Evolutionary conservation across 176 grass and related monocot genomes (phyloP), one percentile per base, ranked within the genome.

Genomic region (Urochloa ruziziensis): DNA sequence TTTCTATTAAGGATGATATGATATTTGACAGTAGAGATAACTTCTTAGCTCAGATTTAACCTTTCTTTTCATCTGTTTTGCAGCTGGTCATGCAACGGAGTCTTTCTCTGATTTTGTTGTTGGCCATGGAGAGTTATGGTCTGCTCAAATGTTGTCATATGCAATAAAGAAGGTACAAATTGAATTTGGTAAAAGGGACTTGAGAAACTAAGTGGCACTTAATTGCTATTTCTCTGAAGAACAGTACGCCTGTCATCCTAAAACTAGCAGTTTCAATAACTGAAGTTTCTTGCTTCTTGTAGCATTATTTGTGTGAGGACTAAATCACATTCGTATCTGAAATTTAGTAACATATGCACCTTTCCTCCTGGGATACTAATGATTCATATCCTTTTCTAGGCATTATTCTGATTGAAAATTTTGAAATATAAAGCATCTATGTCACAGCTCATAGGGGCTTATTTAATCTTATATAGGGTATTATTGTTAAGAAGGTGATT

Each of bases 81-180:
- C 83, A 98, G 96, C 96, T 90, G 96, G 96, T 74, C 92, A 98
- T 88, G 96, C 86, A 32, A 98, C 96, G 23, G 92, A 98, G 77
- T 95, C 96, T 67, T 98, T 98, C 72, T 84, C 96, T 33, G 96
- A 98, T 82, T 98, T 98, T 67, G 91, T 98, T 80, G 95, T 98
- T 79, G 95, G 92, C 27, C 85, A 98, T 91, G 96, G 96, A 53
- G 96, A 98, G 54, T 82, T 98, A 79, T 98, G 96, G 96, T 98
- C 96, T 82, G 87, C 96, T 65, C 92, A 95, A 65, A 93, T 98
- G 91, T 49, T 98, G n/a, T 95, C 92, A 14, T 90, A 85, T 91
- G 91, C 85, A 15, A 95, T 98, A 86, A 86, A 90, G 73, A 98
- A 98, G 96, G 96, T 97, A 76, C 73, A 58, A 3, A 62, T 8